These are phyloP conservation scores for Sclerospora graminicola DNA, from an alignment of 352 stramenopile species.

Conservation along the genomic window DNA sequence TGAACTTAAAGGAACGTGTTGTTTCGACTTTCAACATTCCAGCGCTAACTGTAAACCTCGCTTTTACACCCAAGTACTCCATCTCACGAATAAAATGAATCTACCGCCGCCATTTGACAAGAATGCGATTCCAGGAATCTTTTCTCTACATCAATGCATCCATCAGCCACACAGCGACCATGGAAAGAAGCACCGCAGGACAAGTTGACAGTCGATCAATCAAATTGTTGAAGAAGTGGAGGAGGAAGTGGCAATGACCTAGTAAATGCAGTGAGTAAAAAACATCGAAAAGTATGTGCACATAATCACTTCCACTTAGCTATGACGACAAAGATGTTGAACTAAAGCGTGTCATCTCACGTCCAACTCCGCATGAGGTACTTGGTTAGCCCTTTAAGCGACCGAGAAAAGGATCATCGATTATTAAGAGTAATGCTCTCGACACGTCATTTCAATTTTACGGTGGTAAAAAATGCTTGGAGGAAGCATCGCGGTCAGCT, in stretches of 20 bases:
- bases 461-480: not conserved
- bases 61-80: constrained; percentile 86
- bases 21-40: not conserved
- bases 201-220: not conserved
- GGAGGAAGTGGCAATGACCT: constrained; percentile 22
- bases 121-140: constrained; percentile 53
- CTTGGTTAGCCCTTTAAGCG: too few species aligned
- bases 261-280: not conserved
- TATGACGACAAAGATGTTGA: not conserved
- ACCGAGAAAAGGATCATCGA: too few species aligned
- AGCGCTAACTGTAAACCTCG: constrained; percentile 80
- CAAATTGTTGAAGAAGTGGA: constrained; percentile 29
- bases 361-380: too few species aligned
- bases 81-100: constrained; percentile 91
- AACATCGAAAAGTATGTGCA: not conserved
- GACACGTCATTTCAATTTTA: too few species aligned
- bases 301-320: not conserved
- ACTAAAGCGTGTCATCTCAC: too few species aligned
- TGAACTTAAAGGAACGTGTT: constrained; percentile 1
- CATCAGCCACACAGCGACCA: not conserved
- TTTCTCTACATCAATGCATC: constrained; percentile 24
- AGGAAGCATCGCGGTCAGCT: not conserved
- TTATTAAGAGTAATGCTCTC: too few species aligned
- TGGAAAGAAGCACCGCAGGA: constrained; percentile 17
- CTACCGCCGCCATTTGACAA: constrained; percentile 70